Evolutionary conservation across 441 rosid species (phyloP).

Genomic region (Populus tomentosa): DNA sequence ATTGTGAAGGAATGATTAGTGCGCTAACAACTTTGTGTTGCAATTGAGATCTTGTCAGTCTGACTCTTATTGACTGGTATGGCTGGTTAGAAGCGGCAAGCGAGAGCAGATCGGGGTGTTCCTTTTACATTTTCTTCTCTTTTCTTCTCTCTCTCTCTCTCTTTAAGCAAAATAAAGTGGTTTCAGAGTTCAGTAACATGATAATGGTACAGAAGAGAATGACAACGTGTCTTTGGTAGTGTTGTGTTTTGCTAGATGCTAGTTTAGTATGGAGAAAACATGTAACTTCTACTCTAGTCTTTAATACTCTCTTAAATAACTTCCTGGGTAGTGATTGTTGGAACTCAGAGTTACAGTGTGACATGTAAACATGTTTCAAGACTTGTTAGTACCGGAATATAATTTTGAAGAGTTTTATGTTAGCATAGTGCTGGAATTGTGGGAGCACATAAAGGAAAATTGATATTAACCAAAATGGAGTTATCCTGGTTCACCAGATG

Average conservation of each 20-base stretch:
- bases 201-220: neutral
- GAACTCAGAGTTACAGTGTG: neutral
- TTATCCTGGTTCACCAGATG: neutral
- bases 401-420: neutral
- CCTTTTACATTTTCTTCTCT: no score
- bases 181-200: neutral
- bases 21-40: neutral
- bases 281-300: neutral
- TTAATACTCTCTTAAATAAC: neutral
- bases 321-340: neutral
- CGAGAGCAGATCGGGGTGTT: no score
- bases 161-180: neutral
- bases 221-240: neutral
- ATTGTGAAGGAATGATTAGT: neutral
- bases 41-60: neutral
- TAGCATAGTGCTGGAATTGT: neutral
- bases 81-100: neutral
- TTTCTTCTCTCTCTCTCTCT: neutral
- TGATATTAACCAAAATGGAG: neutral
- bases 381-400: neutral
- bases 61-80: neutral
- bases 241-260: neutral
- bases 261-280: neutral
- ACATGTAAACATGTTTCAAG: neutral
- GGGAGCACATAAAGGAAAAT: neutral